phyloP scores from a whole-genome alignment of 352 stramenopile species.

The Blastocystis sp. region DNA sequence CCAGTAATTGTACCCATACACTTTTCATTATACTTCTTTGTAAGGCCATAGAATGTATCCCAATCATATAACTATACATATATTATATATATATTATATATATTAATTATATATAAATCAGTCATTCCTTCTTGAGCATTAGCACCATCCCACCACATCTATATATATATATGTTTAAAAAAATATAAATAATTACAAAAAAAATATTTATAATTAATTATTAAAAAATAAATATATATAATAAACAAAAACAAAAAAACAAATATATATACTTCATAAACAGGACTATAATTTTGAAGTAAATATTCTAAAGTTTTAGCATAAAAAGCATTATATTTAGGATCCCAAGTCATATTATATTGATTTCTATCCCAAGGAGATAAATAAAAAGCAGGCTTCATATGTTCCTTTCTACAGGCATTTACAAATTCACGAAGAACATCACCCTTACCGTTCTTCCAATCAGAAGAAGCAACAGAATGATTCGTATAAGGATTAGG shows the following conservation, averaged over 20 bases:
- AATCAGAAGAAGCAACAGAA: constrained; percentile 8
- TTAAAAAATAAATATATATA: no score
- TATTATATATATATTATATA: no score
- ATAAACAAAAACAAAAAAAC: no score
- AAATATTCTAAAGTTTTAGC: constrained; percentile 15
- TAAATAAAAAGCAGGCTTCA: constrained; percentile 18
- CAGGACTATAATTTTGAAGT: constrained; percentile 15
- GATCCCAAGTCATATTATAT: constrained; percentile 37
- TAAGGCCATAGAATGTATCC: constrained; percentile 23
- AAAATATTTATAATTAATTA: no score
- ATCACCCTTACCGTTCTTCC: constrained; percentile 34
- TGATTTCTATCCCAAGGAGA: constrained; percentile 35
- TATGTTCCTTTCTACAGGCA: neutral
- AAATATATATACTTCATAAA: no score
- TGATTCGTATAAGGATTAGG: constrained; percentile 25
- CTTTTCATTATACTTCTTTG: constrained; percentile 27
- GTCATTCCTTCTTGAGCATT: constrained; percentile 29
- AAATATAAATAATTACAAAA: no score
- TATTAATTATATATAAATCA: neutral
- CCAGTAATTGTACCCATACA: constrained; percentile 24
- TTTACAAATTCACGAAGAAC: constrained; percentile 32
- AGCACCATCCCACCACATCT: constrained; percentile 33
- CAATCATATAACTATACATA: constrained; percentile 31
- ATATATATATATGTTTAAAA: no score
- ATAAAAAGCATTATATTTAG: constrained; percentile 36